Evolutionary conservation across 306 rosid species (phyloP), one percentile per base, ranked within the genome.

Genomic region (Rosa lucieae): DNA sequence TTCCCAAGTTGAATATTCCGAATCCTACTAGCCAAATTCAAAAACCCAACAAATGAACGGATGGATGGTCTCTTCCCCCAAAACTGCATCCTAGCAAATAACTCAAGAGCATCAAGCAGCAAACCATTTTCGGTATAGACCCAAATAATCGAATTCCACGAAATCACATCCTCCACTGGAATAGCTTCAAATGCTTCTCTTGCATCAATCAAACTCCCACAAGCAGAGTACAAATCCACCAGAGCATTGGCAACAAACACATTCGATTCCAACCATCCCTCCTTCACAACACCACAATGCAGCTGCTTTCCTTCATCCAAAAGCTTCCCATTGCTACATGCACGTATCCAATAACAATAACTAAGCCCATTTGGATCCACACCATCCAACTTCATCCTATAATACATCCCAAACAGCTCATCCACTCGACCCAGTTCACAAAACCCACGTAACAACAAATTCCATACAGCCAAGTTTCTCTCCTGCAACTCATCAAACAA

Each of bases 181-280:
- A 95, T 90, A n/a, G 18, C 89, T 61, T 89, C 87, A 81, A 92
- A 86, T 47, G 89, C 88, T 66, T 82, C 82, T 78, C 76, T 87
- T 42, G 97, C 91, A 74, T 87, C 91, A 74, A 77, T 78, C 62
- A 74, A 84, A n/a, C 84, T 84, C 80, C 90, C 88, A 72, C 93
- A 91, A 10, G 88, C 87, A 81, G 97, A 90, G 85, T 95, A 93
- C 72, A 95, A 90, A 85, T 95, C 98, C 76, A 93, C 97, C 90
- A 95, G 78, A 80, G 86, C 90, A 85, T 95, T 95, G 21, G 89
- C 83, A 74, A 93, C 91, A 75, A 90, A 93, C 67, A 93, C 80
- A 68, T 89, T 88, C 11, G 79, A 82, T 75, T 81, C 90, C 39
- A 62, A 83, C 78, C 86, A 84, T 62, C 97, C 92, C 37, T 79